Evolutionary conservation across 2,329 filamentous ascomycete species (phyloP), one percentile per base, ranked within the genome.

Genomic region (Fusarium sacchari): DNA sequence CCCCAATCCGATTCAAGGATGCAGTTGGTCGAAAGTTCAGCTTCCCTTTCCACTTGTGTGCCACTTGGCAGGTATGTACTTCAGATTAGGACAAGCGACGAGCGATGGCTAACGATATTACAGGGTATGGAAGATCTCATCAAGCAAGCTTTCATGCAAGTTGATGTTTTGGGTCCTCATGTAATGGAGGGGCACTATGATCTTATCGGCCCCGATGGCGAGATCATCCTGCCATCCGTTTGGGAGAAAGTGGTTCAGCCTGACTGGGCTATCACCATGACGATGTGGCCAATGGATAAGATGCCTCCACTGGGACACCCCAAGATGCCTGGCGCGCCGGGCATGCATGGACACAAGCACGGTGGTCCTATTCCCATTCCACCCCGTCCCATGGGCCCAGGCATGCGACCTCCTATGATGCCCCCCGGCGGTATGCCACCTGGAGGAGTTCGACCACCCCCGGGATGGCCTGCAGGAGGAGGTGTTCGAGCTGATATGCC

Each of bases 1-100:
- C 91, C 47, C 94, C 93, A 6, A 94, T 97, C 81, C 92, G 92
- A 75, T 97, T 97, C 84, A 97, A 97, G 83, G 95, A 98, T 80
- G 95, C 95, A 2, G 91, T 98, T 22, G 94, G 94, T 37, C 89
- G 95, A 74, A 97, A 97, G 82, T 98, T 97, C 81, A 96, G 91
- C 82, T 97, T 98, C 79, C 95, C 95, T 4, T 97, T 92, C 83
- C 90, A 95, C 72, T 82, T 97, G 36, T 97, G 95, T 82, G 90
- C 91, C 78, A 96, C 92, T 6, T 97, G 94, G 94, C 85, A 87
- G 85, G 93, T 95, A 89, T 80, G 90, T 88, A 61, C 22, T 32
- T 18, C 18, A 46, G 13, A 42, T 30, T 24, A 24, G 20, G 30
- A 18, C 20, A 9, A 17, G 3, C 37, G 26, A 26, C 11, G n/a